These are phyloP conservation scores for Chlamydomonas eustigma DNA, from an alignment of 139 green algal species.

Conservation along the genomic window DNA sequence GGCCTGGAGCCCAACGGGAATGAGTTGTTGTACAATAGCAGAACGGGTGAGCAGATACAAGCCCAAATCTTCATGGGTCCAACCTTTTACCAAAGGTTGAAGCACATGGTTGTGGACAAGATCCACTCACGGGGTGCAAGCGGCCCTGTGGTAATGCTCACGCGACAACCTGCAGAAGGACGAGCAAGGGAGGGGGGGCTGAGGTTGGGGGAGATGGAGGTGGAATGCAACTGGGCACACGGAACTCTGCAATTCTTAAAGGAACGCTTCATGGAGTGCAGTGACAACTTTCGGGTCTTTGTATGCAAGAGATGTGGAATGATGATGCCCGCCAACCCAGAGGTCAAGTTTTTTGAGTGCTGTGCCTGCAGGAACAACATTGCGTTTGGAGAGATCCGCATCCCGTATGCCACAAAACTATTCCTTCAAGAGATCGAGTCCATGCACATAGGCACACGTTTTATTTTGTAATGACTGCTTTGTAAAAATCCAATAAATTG, in stretches of 20 bases:
- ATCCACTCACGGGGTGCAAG: not conserved
- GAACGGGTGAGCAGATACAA: slow-evolving; percentile 16
- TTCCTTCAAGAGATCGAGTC: slow-evolving; percentile 30
- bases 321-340: slow-evolving; percentile 11
- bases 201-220: slow-evolving; percentile 68
- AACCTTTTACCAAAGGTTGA: slow-evolving; percentile 64
- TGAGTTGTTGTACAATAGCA: slow-evolving; percentile 14
- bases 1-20: slow-evolving; percentile 15
- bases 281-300: slow-evolving; percentile 1
- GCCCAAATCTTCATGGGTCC: slow-evolving; percentile 53
- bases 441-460: slow-evolving; percentile 27
- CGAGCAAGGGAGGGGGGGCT: slow-evolving; percentile 39
- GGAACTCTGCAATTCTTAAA: slow-evolving; percentile 16
- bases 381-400: not conserved
- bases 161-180: slow-evolving; percentile 11
- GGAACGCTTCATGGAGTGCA: slow-evolving; percentile 16
- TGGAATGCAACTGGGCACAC: slow-evolving; percentile 35
- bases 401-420: slow-evolving; percentile 35
- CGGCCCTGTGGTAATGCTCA: slow-evolving; percentile 7
- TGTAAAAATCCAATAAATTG: too few relatives aligned
- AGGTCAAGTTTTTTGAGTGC: not conserved
- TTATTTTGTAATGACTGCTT: not conserved
- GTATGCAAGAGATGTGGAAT: slow-evolving; percentile 19
- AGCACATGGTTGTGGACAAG: slow-evolving; percentile 55
- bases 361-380: slow-evolving; percentile 12